A percentile compares a stretch with the other conserved stretches of the same genome.
phyloP scores from a whole-genome alignment of 257 asterid species.

The Nicotiana noctiflora region DNA sequence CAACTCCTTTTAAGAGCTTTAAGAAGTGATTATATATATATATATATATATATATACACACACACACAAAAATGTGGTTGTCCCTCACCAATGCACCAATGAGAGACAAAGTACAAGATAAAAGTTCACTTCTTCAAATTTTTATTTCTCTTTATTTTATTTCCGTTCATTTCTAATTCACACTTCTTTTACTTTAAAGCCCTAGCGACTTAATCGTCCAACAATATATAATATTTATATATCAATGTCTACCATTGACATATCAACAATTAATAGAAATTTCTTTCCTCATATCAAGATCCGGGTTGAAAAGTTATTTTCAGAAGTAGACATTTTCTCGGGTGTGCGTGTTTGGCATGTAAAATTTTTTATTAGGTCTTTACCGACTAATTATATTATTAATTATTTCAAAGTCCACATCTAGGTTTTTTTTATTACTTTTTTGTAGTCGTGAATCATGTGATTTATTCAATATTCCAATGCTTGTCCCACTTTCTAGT shows the following conservation, averaged over 20 bases:
- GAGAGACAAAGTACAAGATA: too few relatives aligned
- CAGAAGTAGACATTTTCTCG: neutral
- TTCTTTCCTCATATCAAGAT: neutral
- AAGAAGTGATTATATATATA: too few relatives aligned
- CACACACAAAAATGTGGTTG: too few relatives aligned
- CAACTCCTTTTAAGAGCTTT: too few relatives aligned
- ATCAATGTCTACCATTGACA: neutral
- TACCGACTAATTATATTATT: neutral
- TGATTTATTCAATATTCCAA: neutral
- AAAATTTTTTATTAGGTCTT: neutral
- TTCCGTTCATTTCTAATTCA: too few relatives aligned
- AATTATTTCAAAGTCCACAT: neutral
- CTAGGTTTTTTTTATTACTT: neutral
- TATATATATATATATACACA: too few relatives aligned
- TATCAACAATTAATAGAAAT: neutral
- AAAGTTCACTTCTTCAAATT: too few relatives aligned
- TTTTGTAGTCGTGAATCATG: neutral
- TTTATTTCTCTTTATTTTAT: too few relatives aligned
- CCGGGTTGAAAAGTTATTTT: neutral
- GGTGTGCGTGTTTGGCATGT: neutral
- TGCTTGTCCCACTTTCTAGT: neutral
- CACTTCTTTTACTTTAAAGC: too few relatives aligned
- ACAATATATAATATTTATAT: neutral
- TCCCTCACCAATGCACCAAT: too few relatives aligned
- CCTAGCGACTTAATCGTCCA: too few relatives aligned